Evolutionary conservation across 2,329 filamentous ascomycete genomes (phyloP), one percentile per base, ranked within the genome.

Genomic region (Aspergillus quadricinctus): DNA sequence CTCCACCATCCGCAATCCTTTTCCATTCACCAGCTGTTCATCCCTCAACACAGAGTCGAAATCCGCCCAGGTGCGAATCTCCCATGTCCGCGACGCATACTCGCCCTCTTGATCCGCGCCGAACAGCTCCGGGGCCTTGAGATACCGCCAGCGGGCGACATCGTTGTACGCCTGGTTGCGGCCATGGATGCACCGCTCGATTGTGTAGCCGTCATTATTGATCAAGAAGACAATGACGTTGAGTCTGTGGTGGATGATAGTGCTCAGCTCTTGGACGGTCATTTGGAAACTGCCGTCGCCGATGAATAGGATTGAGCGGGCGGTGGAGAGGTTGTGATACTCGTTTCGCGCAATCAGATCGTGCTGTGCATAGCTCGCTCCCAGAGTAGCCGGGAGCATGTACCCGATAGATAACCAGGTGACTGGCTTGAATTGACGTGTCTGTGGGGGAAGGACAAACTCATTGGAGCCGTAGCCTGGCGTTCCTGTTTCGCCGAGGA

Each of bases 261-360:
- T 86, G 10, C 81, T 81, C 3, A 89, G 73, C 60, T 88, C 85
- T 66, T 89, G 86, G 0, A 80, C 84, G 0, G 85, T 88, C 73
- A 88, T 81, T 60, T 87, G 82, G 57, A 88, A 80, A 59, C 83
- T 85, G 3, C 85, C 86, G 52, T 87, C 85, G 4, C 84, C 85
- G 35, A 85, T 85, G 58, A 85, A 77, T 1, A 87, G 70, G 9
- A 86, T 76, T 0, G 83, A 82, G 53, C 81, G 74, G n/a, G 62
- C 59, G 14, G 64, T 66, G 31, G 58, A 53, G 43, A 48, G 29
- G 19, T 59, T 49, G 52, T 67, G 61, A 10, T 55, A 59, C 19
- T 66, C 59, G 14, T 45, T 17, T 19, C 48, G 23, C 7, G 59
- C n/a, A 52, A 48, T 21, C 11, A 55, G 25, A 41, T 75, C 68